Conservation (phyloP, 148 eudicot genomes). For the Vaccinium darrowii region DNA sequence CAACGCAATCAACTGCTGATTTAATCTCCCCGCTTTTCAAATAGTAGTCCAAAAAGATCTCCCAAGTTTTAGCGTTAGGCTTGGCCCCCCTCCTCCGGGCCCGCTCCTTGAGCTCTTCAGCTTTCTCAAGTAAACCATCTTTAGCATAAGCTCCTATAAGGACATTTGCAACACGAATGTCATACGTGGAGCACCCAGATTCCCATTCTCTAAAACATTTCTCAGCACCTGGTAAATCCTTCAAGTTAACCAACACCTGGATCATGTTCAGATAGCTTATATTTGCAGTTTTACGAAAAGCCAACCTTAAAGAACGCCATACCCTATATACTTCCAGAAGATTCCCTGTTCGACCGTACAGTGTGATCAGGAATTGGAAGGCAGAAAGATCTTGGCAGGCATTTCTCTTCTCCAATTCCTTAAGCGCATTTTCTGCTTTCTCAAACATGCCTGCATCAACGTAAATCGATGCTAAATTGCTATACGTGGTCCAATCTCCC, state of each 20-base stretch:
- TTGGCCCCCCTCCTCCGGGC: constrained; percentile 60
- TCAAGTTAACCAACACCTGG: constrained; percentile 70
- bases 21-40: constrained; percentile 55
- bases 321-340: constrained; percentile 75
- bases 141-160: constrained; percentile 65
- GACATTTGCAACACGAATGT: constrained; percentile 71
- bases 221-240: constrained; percentile 95
- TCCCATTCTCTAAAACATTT: constrained; percentile 86
- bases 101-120: constrained; percentile 51
- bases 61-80: constrained; percentile 93
- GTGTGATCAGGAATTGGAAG: constrained; percentile 73
- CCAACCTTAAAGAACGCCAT: constrained; percentile 86
- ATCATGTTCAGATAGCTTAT: constrained; percentile 81
- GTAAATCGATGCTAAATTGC: constrained; percentile 93
- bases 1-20: constrained; percentile 55
- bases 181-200: constrained; percentile 57
- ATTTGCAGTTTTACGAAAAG: constrained; percentile 74
- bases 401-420: constrained; percentile 81
- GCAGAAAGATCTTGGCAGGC: constrained; percentile 48
- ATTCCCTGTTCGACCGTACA: constrained; percentile 80
- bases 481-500: constrained; percentile 91
- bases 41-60: constrained; percentile 68
- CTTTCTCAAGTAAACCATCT: constrained; percentile 58
- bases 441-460: constrained; percentile 54
- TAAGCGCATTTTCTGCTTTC: constrained; percentile 83